These are phyloP conservation scores for Coemansia sp. DNA, from an alignment of 192 early-diverging fungal species.

Conservation along the genomic window DNA sequence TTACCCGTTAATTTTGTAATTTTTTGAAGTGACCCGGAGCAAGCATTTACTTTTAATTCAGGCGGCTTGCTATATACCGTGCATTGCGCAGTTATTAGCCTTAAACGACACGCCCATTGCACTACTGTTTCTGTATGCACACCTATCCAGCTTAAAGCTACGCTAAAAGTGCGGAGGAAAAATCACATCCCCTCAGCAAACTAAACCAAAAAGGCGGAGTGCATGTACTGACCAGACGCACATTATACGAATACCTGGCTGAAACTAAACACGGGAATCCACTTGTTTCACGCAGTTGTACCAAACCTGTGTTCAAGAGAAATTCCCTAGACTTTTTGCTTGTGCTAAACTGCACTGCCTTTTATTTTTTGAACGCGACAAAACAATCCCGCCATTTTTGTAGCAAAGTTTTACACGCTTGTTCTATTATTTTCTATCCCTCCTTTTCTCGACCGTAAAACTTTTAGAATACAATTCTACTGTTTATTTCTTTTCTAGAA, in stretches of 20 bases:
- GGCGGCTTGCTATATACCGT: background rate
- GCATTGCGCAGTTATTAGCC: background rate
- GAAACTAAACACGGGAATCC: background rate
- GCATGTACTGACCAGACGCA: background rate
- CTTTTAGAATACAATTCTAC: background rate
- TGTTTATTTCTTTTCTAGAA: background rate
- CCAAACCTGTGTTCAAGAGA: too few relatives aligned
- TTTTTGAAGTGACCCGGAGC: too few relatives aligned
- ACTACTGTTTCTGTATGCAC: background rate
- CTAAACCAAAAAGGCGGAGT: background rate
- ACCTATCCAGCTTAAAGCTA: background rate
- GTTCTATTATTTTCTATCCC: background rate
- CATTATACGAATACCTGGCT: conserved; percentile 2
- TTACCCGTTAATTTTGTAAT: too few relatives aligned
- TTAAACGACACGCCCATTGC: background rate
- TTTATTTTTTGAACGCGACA: too few relatives aligned
- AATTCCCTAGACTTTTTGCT: too few relatives aligned
- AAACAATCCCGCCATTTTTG: too few relatives aligned
- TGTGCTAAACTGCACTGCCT: too few relatives aligned
- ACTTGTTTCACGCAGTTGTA: background rate
- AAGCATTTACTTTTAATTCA: background rate
- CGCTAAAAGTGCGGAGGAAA: too few relatives aligned
- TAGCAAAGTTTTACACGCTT: background rate
- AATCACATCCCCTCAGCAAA: too few relatives aligned
- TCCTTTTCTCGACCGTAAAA: background rate